These are phyloP conservation scores for Quercus lobata DNA, from an alignment of 331 rosid genomes.

Conservation along the genomic window DNA sequence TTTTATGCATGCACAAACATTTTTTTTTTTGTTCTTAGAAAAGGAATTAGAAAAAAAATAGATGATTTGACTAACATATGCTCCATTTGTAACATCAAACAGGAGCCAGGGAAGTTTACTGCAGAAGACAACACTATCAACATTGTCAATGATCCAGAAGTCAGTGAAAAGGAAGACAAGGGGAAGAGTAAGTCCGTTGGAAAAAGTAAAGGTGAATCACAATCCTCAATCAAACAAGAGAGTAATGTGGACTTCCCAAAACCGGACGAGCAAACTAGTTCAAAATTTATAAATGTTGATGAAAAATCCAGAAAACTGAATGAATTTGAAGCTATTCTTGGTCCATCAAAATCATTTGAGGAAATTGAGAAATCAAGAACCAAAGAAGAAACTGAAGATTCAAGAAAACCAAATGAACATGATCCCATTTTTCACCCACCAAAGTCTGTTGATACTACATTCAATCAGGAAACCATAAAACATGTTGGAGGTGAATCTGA, in stretches of 20 bases:
- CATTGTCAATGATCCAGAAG: conserved; percentile 15
- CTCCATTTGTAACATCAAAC: conserved; percentile 6
- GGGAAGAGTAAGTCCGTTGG: conserved; percentile 11
- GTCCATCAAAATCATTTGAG: background rate
- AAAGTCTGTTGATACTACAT: background rate
- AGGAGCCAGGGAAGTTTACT: conserved; percentile 21
- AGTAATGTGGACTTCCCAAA: background rate
- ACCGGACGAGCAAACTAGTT: background rate
- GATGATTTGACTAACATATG: background rate
- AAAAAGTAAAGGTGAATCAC: conserved; percentile 16
- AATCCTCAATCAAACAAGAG: conserved; percentile 6
- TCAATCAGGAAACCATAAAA: background rate
- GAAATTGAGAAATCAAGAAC: background rate
- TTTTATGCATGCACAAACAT: background rate
- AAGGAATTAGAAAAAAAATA: background rate
- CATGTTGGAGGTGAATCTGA: background rate
- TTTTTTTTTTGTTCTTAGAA: background rate
- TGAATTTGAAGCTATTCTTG: conserved; percentile 11
- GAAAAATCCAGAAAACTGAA: conserved; percentile 7
- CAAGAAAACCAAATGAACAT: background rate
- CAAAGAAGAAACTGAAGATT: background rate
- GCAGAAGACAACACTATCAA: conserved; percentile 17
- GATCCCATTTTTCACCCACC: background rate
- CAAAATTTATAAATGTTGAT: background rate
- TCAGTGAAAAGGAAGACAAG: background rate